Evolutionary conservation across 2,329 filamentous ascomycete genomes (phyloP).

Genomic region (Beauveria caledonica): DNA sequence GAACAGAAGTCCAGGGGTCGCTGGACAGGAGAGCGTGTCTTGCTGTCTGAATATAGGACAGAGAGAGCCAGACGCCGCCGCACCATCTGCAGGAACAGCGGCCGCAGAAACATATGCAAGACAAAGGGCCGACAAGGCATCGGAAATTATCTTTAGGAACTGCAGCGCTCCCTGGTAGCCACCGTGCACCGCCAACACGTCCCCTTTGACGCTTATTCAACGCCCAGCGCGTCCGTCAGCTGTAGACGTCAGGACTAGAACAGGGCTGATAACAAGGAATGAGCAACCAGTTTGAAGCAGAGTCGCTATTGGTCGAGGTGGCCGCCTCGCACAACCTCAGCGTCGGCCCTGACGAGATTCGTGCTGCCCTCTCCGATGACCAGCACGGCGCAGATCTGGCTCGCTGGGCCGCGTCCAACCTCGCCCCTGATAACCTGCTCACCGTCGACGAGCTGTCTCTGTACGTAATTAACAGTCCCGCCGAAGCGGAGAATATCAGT

Average conservation of each 20-base stretch:
- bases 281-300: conserved; percentile 23
- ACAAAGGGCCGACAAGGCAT: no score
- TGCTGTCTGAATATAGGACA: background rate
- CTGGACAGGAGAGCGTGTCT: background rate
- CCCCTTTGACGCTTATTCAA: background rate
- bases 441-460: conserved; percentile 44
- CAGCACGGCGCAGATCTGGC: conserved; percentile 28
- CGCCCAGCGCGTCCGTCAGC: background rate
- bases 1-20: no score
- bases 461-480: conserved; percentile 28
- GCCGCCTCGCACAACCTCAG: conserved; percentile 25
- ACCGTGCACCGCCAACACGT: no score
- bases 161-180: background rate
- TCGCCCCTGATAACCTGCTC: conserved; percentile 43
- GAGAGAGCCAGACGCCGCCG: background rate
- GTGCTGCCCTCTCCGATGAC: conserved; percentile 27
- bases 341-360: conserved; percentile 29
- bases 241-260: conserved; percentile 1
- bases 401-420: conserved; percentile 42
- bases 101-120: no score
- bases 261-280: conserved; percentile 15
- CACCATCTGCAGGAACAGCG: background rate
- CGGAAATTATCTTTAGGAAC: background rate
- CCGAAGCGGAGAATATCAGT: background rate
- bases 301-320: conserved; percentile 26